phyloP scores from a whole-genome alignment of 371 early-diverging fungal genomes.

The Rhizopus stolonifer region DNA sequence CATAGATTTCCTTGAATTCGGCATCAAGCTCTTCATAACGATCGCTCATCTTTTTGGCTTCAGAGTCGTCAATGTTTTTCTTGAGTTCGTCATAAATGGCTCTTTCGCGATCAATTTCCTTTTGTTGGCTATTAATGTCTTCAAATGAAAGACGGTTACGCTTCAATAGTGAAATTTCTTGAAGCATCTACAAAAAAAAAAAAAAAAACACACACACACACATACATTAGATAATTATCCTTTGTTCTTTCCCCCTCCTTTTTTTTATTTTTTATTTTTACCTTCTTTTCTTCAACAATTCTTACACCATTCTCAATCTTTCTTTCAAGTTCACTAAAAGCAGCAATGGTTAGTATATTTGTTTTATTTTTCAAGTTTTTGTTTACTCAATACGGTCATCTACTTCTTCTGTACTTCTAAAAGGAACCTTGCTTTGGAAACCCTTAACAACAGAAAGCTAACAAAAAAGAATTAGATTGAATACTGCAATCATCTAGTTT shows the following conservation, averaged over 20 bases:
- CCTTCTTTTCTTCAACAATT: conserved; percentile 86
- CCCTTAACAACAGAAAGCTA: conserved; percentile 34
- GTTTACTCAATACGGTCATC: conserved; percentile 74
- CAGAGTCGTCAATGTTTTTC: conserved; percentile 64
- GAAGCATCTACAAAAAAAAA: conserved; percentile 46
- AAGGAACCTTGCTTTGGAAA: conserved; percentile 76
- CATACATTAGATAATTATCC: no score
- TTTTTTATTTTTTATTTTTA: conserved; percentile 12
- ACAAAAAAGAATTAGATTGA: background rate
- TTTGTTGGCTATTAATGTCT: conserved; percentile 63
- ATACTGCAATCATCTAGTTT: background rate
- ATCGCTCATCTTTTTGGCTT: conserved; percentile 62
- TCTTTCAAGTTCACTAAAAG: conserved; percentile 66
- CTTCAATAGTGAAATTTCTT: conserved; percentile 80
- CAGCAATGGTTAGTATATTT: background rate
- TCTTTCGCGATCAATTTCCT: conserved; percentile 72
- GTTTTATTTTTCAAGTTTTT: no score
- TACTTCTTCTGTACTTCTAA: conserved; percentile 76
- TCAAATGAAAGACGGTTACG: conserved; percentile 79
- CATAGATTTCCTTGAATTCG: conserved; percentile 68
- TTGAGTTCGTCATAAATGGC: conserved; percentile 64
- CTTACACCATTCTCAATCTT: conserved; percentile 78
- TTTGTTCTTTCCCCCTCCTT: no score
- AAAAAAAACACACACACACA: background rate
- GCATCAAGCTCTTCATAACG: conserved; percentile 67